These are phyloP conservation scores for Colletotrichum navitas DNA, from an alignment of 2,329 filamentous ascomycete species.

Conservation along the genomic window DNA sequence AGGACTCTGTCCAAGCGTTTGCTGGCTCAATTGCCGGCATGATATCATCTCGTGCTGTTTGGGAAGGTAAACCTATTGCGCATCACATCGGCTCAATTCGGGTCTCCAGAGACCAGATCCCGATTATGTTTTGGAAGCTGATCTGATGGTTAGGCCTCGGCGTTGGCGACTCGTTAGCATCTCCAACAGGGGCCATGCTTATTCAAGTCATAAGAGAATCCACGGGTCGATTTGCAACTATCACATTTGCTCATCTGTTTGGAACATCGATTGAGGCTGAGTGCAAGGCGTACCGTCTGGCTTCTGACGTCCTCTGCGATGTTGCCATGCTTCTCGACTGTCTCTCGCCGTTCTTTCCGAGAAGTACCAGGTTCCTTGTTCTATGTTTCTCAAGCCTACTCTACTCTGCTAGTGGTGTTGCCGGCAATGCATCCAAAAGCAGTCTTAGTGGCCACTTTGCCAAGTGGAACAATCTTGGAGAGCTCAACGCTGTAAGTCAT, in stretches of 20 bases:
- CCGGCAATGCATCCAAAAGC: constrained; percentile 38
- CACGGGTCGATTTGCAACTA: constrained; percentile 35
- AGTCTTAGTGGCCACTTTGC: constrained; percentile 39
- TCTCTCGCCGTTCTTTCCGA: constrained; percentile 27
- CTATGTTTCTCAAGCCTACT: constrained; percentile 33
- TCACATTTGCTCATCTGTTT: constrained; percentile 36
- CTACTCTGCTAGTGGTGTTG: constrained; percentile 30
- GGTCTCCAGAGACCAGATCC: background rate
- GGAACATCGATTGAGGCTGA: constrained; percentile 39
- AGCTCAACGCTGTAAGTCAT: constrained; percentile 21
- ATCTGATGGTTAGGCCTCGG: constrained; percentile 20
- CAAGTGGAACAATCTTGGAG: constrained; percentile 38
- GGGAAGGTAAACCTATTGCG: constrained; percentile 24
- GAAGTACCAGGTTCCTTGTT: constrained; percentile 6
- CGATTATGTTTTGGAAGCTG: background rate
- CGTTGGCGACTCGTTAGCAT: constrained; percentile 37
- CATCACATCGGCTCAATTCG: constrained; percentile 8
- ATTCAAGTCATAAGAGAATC: constrained; percentile 38
- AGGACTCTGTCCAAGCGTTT: constrained; percentile 40
- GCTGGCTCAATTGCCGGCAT: constrained; percentile 39
- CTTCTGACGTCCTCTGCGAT: constrained; percentile 23
- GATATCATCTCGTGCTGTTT: constrained; percentile 40
- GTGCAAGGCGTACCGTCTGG: constrained; percentile 36
- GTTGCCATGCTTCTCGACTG: constrained; percentile 36
- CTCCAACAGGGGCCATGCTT: constrained; percentile 34